Conservation (phyloP, 306 rosid genomes). For the Vigna unguiculata region DNA sequence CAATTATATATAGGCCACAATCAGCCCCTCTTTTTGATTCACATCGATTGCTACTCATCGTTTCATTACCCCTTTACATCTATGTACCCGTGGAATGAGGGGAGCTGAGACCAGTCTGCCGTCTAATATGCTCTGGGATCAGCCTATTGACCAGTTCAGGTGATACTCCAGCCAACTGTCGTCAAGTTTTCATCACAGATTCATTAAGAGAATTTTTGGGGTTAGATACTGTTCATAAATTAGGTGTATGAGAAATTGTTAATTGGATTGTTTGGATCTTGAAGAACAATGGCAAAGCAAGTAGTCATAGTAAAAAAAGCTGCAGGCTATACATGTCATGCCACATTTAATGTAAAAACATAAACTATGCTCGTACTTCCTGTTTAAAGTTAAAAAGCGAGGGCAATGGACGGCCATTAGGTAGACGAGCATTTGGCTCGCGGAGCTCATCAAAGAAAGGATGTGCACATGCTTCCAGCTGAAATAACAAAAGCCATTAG, state of each 20-base stretch:
- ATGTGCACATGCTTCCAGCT: slow-evolving; percentile 92
- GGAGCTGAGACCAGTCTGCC: slow-evolving; percentile 60
- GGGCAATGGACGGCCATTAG: slow-evolving; percentile 80
- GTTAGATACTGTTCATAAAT: slow-evolving; percentile 7
- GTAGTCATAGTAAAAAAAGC: background rate
- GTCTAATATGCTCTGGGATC: slow-evolving; percentile 80
- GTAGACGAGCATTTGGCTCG: slow-evolving; percentile 77
- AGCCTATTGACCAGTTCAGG: slow-evolving; percentile 77
- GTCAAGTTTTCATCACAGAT: slow-evolving; percentile 21
- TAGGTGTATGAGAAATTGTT: background rate
- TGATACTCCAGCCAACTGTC: slow-evolving; percentile 75
- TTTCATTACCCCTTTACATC: slow-evolving; percentile 41
- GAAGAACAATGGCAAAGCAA: slow-evolving; percentile 19
- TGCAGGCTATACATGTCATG: background rate
- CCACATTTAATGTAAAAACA: background rate
- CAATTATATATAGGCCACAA: slow-evolving; percentile 49
- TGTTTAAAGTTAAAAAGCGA: slow-evolving; percentile 80
- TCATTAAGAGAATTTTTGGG: background rate
- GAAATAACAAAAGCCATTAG: slow-evolving; percentile 40
- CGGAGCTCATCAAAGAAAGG: slow-evolving; percentile 91
- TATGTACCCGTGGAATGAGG: slow-evolving; percentile 62
- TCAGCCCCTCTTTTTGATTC: slow-evolving; percentile 50
- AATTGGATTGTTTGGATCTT: slow-evolving; percentile 9
- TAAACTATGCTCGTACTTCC: slow-evolving; percentile 61
- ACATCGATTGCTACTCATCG: slow-evolving; percentile 44